These are phyloP conservation scores for Rugonectria rugulosa DNA, from an alignment of 2,329 filamentous ascomycete genomes.

Conservation along the genomic window DNA sequence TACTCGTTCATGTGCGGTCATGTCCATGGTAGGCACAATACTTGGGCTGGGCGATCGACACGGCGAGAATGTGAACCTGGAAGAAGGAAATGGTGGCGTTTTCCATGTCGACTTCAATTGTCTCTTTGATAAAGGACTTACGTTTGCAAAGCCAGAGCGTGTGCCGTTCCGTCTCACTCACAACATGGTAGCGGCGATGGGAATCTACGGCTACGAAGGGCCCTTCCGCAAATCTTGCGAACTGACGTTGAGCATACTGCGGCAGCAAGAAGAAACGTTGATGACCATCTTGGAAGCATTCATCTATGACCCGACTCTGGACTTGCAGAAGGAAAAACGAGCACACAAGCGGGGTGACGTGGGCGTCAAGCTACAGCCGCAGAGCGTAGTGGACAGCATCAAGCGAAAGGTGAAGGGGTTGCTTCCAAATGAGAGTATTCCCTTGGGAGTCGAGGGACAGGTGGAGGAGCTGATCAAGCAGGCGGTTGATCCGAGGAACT, in stretches of 20 bases:
- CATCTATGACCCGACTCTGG: constrained; percentile 94
- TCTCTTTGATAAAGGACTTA: constrained; percentile 96
- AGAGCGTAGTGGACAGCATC: constrained; percentile 88
- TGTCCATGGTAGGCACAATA: constrained; percentile 99
- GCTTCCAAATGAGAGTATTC: constrained; percentile 86
- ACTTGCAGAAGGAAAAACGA: constrained; percentile 77
- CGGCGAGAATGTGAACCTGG: constrained; percentile 94
- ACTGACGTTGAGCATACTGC: constrained; percentile 81
- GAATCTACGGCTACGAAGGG: constrained; percentile 90
- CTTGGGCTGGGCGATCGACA: constrained; percentile 93
- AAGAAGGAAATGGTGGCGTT: constrained; percentile 91
- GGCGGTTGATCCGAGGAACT: constrained; percentile 79
- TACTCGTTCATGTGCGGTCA: constrained; percentile 93
- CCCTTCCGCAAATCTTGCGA: constrained; percentile 93
- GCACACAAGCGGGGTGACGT: constrained; percentile 47
- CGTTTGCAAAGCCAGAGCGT: constrained; percentile 91
- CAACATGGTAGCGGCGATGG: constrained; percentile 99
- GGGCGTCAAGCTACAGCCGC: constrained; percentile 61
- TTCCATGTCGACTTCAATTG: constrained; percentile 99
- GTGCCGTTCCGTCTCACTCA: constrained; percentile 97
- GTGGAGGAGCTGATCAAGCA: constrained; percentile 94
- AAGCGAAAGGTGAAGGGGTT: constrained; percentile 85
- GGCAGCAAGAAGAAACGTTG: constrained; percentile 92
- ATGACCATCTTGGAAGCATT: constrained; percentile 99
- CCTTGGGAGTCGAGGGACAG: constrained; percentile 93